Evolutionary conservation across 192 early-diverging fungal species (phyloP), one percentile per base, ranked within the genome.

Genomic region (Globomyces pollinis-pini): DNA sequence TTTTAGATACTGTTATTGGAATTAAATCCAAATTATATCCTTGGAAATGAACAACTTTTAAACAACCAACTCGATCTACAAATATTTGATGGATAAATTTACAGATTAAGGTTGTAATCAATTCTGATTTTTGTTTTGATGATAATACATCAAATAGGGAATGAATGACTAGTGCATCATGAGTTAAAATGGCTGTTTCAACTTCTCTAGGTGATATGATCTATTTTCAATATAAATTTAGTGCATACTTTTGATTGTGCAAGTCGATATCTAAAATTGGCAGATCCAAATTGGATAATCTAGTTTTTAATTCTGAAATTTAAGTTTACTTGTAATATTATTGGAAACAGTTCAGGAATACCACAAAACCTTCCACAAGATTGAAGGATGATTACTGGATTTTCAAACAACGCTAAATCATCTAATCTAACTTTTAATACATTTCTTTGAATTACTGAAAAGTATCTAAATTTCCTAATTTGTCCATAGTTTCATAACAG

Each of bases 71-170:
- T 0, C 38, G 35, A 24, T 55, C 52, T 13, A 55, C 52, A 55
- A 55, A 55, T 38, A 55, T 26, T 39, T 55, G 52, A 18, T 55
- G 52, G 20, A 55, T 12, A 12, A 23, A 36, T 38, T 55, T 39
- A 39, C 52, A 55, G 9, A 55, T 15, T 34, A 39, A 20, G 15
- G 15, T 39, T 39, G 15, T 15, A n/a, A 39, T 20, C 20, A 39
- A 20, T 20, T 39, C 38, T 39, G 15, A 20, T n/a, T 55, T 18
- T 21, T 34, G 26, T 3, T 3, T 3, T 5, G 23, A 39, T 24
- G 16, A 7, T 8, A 34, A 55, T 39, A 39, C 7, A 26, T 12
- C 24, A 21, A 39, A 36, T 34, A 39, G 15, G 26, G 8, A 4
- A 26, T 36, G 34, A 7, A 39, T 55, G 29, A 55, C 52, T 26